A percentile compares a stretch with the other conserved stretches of the same genome.
Evolutionary conservation across 148 eudicot genomes (phyloP).

Genomic region (Rhododendron molle): DNA sequence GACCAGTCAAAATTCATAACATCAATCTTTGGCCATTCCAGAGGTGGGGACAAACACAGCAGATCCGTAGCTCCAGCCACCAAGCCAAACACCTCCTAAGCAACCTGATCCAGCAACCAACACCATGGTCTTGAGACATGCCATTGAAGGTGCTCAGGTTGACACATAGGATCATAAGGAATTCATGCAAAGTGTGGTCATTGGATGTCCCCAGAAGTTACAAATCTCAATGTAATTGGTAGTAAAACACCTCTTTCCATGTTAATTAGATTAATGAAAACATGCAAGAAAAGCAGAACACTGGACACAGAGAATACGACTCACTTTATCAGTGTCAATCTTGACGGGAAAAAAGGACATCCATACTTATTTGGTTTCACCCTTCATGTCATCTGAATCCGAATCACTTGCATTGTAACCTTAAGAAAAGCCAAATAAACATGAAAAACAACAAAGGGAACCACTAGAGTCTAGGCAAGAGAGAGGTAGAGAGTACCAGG

Average conservation of each 20-base stretch:
- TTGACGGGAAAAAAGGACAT: neutral
- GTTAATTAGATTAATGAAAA: neutral
- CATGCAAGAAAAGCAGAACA: neutral
- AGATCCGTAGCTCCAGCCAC: neutral
- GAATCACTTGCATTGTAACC: constrained; percentile 60
- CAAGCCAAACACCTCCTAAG: neutral
- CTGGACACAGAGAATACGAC: neutral
- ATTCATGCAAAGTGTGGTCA: neutral
- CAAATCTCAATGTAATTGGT: neutral
- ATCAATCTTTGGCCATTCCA: neutral
- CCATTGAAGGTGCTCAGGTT: neutral
- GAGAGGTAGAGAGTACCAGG: constrained; percentile 35
- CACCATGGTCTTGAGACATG: neutral
- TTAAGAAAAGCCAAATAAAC: constrained; percentile 13
- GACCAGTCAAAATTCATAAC: neutral
- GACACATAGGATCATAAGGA: neutral
- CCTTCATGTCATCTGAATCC: constrained; percentile 39
- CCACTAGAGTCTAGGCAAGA: neutral
- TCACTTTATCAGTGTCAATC: constrained; percentile 14
- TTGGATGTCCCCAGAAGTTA: neutral
- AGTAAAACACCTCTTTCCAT: neutral
- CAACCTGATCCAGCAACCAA: neutral
- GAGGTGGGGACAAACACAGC: neutral
- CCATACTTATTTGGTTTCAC: constrained; percentile 16
- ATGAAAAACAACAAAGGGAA: neutral